Conservation (phyloP, 257 asterid genomes). For the Solanum okadae region DNA sequence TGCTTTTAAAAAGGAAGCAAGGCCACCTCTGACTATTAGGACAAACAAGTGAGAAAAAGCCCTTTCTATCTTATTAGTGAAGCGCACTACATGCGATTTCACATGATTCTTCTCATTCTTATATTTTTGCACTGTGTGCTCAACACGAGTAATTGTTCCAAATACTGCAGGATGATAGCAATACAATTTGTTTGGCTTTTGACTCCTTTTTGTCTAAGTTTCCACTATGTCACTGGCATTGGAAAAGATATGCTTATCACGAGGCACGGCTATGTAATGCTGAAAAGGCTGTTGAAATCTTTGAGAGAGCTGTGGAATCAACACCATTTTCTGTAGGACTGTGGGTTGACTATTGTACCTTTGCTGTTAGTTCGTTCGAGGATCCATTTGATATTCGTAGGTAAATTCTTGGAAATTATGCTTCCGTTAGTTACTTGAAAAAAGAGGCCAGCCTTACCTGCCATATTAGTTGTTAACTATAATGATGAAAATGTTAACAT, state of each 20-base stretch:
- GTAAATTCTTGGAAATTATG: constrained; percentile 30
- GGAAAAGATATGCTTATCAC: constrained; percentile 67
- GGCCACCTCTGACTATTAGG: background rate
- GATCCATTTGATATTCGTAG: constrained; percentile 74
- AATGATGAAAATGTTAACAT: background rate
- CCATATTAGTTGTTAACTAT: background rate
- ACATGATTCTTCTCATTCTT: background rate
- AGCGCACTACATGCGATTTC: background rate
- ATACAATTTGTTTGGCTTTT: constrained; percentile 55
- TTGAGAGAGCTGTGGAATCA: constrained; percentile 47
- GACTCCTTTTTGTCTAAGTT: constrained; percentile 59
- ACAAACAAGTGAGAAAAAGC: background rate
- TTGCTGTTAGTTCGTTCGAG: constrained; percentile 41
- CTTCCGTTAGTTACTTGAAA: background rate
- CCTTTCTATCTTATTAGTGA: background rate
- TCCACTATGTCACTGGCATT: constrained; percentile 88
- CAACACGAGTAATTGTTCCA: background rate
- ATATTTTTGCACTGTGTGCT: background rate
- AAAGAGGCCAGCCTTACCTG: background rate
- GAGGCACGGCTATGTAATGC: constrained; percentile 47
- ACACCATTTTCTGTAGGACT: constrained; percentile 67
- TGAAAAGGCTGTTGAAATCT: constrained; percentile 57
- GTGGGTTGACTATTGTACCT: constrained; percentile 77
- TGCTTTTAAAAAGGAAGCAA: background rate
- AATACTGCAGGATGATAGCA: constrained; percentile 57